These are phyloP conservation scores for Oryza glumipatula DNA, from an alignment of 176 grass and related monocot genomes.

Conservation along the genomic window DNA sequence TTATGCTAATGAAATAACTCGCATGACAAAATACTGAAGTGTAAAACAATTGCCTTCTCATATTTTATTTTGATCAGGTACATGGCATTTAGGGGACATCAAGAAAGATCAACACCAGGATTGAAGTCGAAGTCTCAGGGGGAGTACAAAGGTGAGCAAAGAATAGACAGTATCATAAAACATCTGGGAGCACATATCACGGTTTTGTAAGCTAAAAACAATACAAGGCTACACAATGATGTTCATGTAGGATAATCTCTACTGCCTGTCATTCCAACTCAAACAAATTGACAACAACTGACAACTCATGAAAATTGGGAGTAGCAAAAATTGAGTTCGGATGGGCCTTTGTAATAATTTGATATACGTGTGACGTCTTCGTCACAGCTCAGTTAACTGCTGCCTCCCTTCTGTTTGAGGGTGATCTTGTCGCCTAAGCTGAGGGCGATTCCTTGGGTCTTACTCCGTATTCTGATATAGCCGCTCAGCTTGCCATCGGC, in stretches of 20 bases:
- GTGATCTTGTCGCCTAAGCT: constrained; percentile 82
- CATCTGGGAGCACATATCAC: neutral
- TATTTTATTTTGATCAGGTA: neutral
- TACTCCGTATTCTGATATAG: constrained; percentile 76
- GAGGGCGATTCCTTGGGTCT: constrained; percentile 69
- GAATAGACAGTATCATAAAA: constrained; percentile 20
- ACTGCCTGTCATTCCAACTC: neutral
- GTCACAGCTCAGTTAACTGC: constrained; percentile 30
- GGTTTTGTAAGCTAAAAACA: constrained; percentile 26
- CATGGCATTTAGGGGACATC: neutral
- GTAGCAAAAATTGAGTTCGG: constrained; percentile 19
- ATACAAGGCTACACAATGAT: constrained; percentile 38
- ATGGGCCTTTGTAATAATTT: neutral
- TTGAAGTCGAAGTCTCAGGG: neutral
- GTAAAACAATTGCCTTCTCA: neutral
- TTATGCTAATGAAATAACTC: no score
- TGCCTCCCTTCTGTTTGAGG: constrained; percentile 72
- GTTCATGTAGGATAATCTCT: constrained; percentile 18
- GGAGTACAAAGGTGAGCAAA: constrained; percentile 15
- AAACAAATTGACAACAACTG: neutral
- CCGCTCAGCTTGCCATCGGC: constrained; percentile 65
- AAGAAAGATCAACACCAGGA: neutral
- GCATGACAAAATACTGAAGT: neutral
- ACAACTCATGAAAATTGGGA: constrained; percentile 29
- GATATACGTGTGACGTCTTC: constrained; percentile 8